phyloP scores from a whole-genome alignment of 306 rosid genomes.

The Casuarina glauca region DNA sequence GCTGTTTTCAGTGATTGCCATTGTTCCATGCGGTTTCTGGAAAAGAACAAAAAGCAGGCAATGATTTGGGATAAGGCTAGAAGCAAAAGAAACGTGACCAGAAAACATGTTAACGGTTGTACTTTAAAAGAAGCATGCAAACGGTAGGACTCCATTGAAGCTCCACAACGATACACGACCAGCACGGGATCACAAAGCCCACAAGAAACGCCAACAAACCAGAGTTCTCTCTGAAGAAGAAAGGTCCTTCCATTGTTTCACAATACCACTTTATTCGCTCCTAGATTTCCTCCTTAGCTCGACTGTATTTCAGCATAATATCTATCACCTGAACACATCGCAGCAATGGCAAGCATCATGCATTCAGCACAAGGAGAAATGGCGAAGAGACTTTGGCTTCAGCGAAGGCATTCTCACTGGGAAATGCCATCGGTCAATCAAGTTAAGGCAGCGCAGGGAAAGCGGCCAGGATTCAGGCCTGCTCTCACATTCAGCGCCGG shows the following conservation, averaged over 20 bases:
- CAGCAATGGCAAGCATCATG: constrained; percentile 34
- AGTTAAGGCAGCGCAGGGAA: neutral
- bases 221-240: neutral
- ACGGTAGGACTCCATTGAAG: constrained; percentile 4
- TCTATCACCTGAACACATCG: neutral
- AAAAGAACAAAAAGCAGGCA: constrained; percentile 8
- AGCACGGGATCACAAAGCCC: neutral
- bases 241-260: neutral
- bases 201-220: neutral
- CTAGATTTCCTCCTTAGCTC: neutral
- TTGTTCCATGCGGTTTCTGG: neutral
- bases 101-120: constrained; percentile 5
- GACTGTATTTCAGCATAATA: neutral
- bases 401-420: constrained; percentile 14
- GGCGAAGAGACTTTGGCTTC: constrained; percentile 21
- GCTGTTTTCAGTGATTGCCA: neutral
- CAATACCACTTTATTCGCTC: neutral
- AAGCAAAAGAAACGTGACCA: constrained; percentile 21
- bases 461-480: constrained; percentile 8
- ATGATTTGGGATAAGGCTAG: constrained; percentile 7
- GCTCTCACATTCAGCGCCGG: constrained; percentile 5
- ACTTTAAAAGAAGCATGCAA: constrained; percentile 11
- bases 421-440: constrained; percentile 9
- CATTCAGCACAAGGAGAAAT: constrained; percentile 26
- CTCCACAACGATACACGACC: neutral